A percentile compares a stretch with the other conserved stretches of the same genome.
phyloP scores from a whole-genome alignment of 1,284 basidiomycete species.

The Crucibulum parvulum region DNA sequence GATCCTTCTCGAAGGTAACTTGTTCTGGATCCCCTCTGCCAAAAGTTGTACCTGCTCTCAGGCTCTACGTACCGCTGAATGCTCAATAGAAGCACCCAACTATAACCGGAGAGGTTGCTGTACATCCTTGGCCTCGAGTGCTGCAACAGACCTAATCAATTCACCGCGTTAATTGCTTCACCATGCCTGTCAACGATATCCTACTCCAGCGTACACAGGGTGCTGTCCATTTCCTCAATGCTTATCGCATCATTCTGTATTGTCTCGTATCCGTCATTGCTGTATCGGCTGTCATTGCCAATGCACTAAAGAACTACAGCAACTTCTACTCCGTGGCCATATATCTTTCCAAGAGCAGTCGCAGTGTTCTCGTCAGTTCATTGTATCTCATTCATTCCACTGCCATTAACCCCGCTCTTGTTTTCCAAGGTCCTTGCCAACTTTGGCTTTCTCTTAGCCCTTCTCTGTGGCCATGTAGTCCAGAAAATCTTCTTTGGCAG shows the following conservation, averaged over 20 bases:
- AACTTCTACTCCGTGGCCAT: conserved; percentile 97
- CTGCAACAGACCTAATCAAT: background rate
- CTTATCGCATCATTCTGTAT: conserved; percentile 76
- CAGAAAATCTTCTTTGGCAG: conserved; percentile 94
- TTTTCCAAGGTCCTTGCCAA: conserved; percentile 85
- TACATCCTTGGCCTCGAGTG: background rate
- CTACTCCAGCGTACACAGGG: conserved; percentile 40
- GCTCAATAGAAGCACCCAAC: background rate
- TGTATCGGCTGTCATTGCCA: conserved; percentile 74
- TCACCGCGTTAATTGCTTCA: background rate
- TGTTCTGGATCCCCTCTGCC: too few relatives aligned
- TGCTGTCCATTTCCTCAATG: conserved; percentile 55
- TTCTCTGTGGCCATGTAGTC: conserved; percentile 79
- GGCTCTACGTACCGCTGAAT: too few relatives aligned
- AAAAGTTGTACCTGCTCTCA: too few relatives aligned
- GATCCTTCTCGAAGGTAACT: too few relatives aligned
- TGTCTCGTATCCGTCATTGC: conserved; percentile 72
- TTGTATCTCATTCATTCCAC: background rate
- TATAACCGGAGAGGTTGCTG: background rate
- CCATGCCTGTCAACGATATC: conserved; percentile 48
- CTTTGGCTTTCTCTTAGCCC: conserved; percentile 82
- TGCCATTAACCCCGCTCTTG: conserved; percentile 3
- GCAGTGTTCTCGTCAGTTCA: conserved; percentile 81
- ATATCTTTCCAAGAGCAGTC: conserved; percentile 90
- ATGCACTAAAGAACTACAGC: conserved; percentile 84